These are phyloP conservation scores for Leccinum uliginosum DNA, from an alignment of 768 basidiomycete species.

Conservation along the genomic window DNA sequence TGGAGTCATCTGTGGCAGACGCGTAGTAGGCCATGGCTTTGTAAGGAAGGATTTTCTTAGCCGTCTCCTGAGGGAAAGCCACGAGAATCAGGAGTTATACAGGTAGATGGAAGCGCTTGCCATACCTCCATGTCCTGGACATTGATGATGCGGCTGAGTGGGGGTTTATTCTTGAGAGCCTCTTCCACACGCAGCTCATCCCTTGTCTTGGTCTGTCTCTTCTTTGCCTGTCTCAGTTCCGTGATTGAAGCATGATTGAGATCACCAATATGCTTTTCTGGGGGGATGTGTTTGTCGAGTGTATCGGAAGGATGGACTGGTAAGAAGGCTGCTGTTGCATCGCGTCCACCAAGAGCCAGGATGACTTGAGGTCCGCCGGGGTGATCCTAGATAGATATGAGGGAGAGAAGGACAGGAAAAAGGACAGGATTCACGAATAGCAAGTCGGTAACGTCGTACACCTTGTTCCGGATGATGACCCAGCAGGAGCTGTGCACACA, in stretches of 20 bases:
- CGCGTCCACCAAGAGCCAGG: constrained; percentile 77
- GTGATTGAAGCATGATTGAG: constrained; percentile 46
- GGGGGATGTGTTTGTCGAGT: constrained; percentile 64
- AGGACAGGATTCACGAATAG: constrained; percentile 43
- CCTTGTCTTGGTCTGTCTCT: constrained; percentile 50
- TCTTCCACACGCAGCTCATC: constrained; percentile 67
- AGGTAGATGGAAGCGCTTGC: not conserved
- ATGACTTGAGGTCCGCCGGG: constrained; percentile 83
- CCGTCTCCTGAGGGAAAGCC: constrained; percentile 48
- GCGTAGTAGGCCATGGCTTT: constrained; percentile 82
- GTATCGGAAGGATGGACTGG: constrained; percentile 86
- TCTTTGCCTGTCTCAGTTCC: constrained; percentile 34
- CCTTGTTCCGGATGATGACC: constrained; percentile 75
- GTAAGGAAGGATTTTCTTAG: constrained; percentile 63
- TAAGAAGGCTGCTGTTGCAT: constrained; percentile 73
- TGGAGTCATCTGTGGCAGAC: constrained; percentile 82
- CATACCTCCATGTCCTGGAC: constrained; percentile 79
- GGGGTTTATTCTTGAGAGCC: constrained; percentile 58
- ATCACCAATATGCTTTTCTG: constrained; percentile 67
- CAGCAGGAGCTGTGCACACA: constrained; percentile 61
- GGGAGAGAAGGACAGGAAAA: not conserved
- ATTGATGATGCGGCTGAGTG: constrained; percentile 65
- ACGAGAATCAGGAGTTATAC: not conserved
- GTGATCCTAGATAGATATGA: constrained; percentile 47
- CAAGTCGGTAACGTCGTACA: constrained; percentile 87